Evolutionary conservation across 805 yeast genomes (phyloP).

Genomic region (Lipomyces chichibuensis): DNA sequence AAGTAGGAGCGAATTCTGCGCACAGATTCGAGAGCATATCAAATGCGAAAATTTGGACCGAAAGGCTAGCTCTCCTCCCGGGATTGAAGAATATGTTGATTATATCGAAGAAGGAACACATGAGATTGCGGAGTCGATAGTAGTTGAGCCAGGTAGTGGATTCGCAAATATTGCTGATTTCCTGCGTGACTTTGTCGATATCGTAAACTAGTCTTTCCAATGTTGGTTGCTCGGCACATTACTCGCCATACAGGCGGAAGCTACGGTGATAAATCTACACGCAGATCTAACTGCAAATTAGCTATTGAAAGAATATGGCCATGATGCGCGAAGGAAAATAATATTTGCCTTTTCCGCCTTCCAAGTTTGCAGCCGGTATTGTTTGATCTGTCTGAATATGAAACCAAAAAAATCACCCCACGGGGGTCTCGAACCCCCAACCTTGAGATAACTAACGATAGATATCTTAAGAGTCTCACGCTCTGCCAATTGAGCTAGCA

Average conservation of each 20-base stretch:
- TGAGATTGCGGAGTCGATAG: neutral
- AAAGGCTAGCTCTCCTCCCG: neutral
- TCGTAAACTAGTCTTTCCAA: neutral
- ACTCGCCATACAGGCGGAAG: neutral
- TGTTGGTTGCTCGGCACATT: neutral
- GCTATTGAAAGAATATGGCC: too few species aligned
- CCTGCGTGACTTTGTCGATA: slow-evolving; percentile 10
- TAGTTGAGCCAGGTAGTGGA: neutral
- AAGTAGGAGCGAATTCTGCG: neutral
- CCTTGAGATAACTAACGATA: slow-evolving; percentile 8
- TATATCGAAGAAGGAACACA: neutral
- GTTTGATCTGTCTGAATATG: too few species aligned
- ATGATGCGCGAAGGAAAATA: too few species aligned
- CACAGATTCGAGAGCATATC: neutral
- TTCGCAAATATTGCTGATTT: neutral
- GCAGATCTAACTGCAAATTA: neutral
- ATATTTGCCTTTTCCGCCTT: too few species aligned
- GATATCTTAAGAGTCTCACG: slow-evolving; percentile 20
- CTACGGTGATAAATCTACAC: neutral
- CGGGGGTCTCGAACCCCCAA: slow-evolving; percentile 17
- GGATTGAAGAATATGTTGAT: neutral
- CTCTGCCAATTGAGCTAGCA: slow-evolving; percentile 17
- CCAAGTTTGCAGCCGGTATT: too few species aligned
- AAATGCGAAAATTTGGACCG: neutral
- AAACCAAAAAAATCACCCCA: slow-evolving; percentile 5